Percentiles rank a stretch among this genome's conserved stretches.
Conservation (phyloP, 228 moss, liverwort and hornwort genomes). For the Sphagnum magellanicum region DNA sequence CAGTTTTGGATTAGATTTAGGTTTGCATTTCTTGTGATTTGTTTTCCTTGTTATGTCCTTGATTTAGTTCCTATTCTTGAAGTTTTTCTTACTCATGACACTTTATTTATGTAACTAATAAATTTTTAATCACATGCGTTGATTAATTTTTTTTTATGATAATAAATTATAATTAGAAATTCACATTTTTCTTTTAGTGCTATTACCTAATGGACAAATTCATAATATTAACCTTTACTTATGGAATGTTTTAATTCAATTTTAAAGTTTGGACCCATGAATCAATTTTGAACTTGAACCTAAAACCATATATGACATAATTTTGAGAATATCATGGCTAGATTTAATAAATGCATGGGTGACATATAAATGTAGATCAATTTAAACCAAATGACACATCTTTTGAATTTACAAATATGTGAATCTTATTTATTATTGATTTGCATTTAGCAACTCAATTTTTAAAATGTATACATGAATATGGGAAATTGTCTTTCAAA, state of each 20-base stretch:
- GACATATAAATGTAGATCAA: neutral
- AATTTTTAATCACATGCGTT: too few relatives aligned
- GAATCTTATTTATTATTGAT: neutral
- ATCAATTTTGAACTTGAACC: too few relatives aligned
- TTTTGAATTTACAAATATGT: neutral
- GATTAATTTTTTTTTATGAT: too few relatives aligned
- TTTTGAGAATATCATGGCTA: neutral
- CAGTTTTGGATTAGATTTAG: too few relatives aligned
- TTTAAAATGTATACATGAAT: neutral
- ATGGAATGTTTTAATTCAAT: neutral
- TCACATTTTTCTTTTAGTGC: neutral
- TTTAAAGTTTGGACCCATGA: too few relatives aligned
- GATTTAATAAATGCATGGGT: neutral
- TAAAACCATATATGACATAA: neutral
- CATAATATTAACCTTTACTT: neutral
- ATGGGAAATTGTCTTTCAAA: neutral
- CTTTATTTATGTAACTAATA: too few relatives aligned
- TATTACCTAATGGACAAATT: neutral
- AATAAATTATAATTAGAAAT: too few relatives aligned
- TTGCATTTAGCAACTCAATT: neutral
- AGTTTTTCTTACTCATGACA: too few relatives aligned
- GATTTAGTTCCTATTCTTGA: too few relatives aligned
- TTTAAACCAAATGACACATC: neutral
- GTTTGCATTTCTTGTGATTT: too few relatives aligned
- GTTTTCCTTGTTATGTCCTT: too few relatives aligned